Evolutionary conservation across 164 flowering plant species (phyloP).

Genomic region (Cinnamomum micranthum): DNA sequence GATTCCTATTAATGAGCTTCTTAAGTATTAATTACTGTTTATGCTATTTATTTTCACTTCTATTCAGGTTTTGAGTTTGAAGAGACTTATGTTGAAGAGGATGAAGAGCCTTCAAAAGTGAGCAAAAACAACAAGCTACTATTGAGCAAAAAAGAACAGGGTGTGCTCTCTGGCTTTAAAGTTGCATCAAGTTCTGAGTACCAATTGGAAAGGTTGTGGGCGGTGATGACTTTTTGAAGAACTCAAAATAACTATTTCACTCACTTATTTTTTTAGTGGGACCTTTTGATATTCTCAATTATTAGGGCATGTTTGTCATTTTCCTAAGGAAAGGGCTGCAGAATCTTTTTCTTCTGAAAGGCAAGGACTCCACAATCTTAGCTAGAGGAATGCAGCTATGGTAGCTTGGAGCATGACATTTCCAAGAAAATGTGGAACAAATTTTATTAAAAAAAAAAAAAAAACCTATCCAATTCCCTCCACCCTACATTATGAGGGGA

Average conservation of each 20-base stretch:
- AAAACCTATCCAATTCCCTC: too few relatives aligned
- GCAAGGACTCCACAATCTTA: too few relatives aligned
- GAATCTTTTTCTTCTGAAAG: too few relatives aligned
- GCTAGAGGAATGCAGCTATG: too few relatives aligned
- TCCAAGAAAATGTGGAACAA: too few relatives aligned
- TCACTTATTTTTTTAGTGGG: not conserved
- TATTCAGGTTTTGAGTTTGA: constrained; percentile 65
- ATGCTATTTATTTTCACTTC: not conserved
- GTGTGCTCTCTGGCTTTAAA: constrained; percentile 68
- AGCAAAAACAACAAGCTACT: constrained; percentile 29
- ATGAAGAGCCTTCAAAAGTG: constrained; percentile 56
- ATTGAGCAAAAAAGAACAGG: constrained; percentile 36
- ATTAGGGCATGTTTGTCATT: too few relatives aligned
- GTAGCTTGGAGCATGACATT: too few relatives aligned
- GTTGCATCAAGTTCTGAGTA: constrained; percentile 62
- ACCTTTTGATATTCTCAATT: not conserved
- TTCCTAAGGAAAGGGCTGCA: too few relatives aligned
- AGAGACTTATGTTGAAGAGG: constrained; percentile 66
- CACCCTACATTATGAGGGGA: too few relatives aligned
- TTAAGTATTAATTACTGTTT: not conserved
- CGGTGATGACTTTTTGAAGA: not conserved
- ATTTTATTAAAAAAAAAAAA: too few relatives aligned
- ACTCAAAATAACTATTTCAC: not conserved
- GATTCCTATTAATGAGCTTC: not conserved
- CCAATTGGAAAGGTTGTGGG: constrained; percentile 64